Conservation (phyloP, 1,139 yeast genomes). For the Geotrichum citri-aurantii region DNA sequence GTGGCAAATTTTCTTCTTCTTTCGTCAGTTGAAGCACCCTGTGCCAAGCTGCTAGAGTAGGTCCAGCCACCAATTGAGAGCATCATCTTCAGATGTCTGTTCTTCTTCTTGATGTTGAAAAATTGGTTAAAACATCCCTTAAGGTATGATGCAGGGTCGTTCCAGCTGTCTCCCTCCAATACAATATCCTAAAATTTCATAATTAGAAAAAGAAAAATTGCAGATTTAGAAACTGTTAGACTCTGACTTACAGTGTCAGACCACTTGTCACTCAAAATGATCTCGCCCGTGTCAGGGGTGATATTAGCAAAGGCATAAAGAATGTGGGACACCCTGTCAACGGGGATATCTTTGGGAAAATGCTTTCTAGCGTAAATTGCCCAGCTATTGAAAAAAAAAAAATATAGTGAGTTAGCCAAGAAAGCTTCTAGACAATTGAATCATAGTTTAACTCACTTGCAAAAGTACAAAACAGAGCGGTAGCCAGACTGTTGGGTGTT, state of each 20-base stretch:
- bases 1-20: slow-evolving; percentile 46
- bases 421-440: background rate
- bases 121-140: slow-evolving; percentile 57
- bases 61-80: slow-evolving; percentile 93
- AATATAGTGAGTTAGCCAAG: slow-evolving; percentile 13
- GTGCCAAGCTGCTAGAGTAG: slow-evolving; percentile 47
- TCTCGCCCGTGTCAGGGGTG: slow-evolving; percentile 48
- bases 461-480: slow-evolving; percentile 28
- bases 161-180: slow-evolving; percentile 22
- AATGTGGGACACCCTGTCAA: slow-evolving; percentile 53
- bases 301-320: slow-evolving; percentile 73
- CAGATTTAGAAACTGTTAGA: slow-evolving; percentile 16
- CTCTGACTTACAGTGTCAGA: slow-evolving; percentile 44
- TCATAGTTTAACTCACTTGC: slow-evolving; percentile 19
- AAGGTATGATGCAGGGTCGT: slow-evolving; percentile 21
- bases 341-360: slow-evolving; percentile 62
- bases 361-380: slow-evolving; percentile 61
- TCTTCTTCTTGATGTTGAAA: slow-evolving; percentile 42
- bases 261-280: slow-evolving; percentile 58
- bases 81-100: slow-evolving; percentile 51
- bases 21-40: slow-evolving; percentile 39
- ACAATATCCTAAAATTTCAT: slow-evolving; percentile 23
- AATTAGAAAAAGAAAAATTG: slow-evolving; percentile 21
- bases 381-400: slow-evolving; percentile 47
- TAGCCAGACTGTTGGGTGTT: slow-evolving; percentile 14